phyloP scores from a whole-genome alignment of 805 yeast genomes.

The Henningerozyma blattae region DNA sequence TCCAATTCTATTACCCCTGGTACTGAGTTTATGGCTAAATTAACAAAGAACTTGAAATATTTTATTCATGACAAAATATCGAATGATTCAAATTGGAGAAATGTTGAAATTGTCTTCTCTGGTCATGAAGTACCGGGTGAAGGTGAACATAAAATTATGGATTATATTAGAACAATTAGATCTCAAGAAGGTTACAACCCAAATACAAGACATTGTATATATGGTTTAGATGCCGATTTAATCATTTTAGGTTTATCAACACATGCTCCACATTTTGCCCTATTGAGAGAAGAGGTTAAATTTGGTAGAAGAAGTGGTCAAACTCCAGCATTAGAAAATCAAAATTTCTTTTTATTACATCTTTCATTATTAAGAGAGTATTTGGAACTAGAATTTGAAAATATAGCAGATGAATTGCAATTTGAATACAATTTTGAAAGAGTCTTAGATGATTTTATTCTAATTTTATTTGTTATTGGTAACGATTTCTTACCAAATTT shows the following conservation, averaged over 20 bases:
- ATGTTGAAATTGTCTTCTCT: conserved; percentile 61
- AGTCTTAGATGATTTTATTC: conserved; percentile 81
- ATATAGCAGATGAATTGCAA: conserved; percentile 46
- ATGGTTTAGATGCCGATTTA: conserved; percentile 93
- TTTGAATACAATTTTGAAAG: conserved; percentile 78
- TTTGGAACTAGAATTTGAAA: conserved; percentile 71
- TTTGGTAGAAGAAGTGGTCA: conserved; percentile 45
- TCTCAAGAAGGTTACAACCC: conserved; percentile 64
- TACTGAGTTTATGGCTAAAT: conserved; percentile 87
- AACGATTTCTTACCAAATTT: conserved; percentile 95
- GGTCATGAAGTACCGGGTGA: conserved; percentile 98
- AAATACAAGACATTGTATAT: conserved; percentile 83
- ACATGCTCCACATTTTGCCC: conserved; percentile 92
- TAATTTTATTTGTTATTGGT: conserved; percentile 90
- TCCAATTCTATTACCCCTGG: conserved; percentile 94
- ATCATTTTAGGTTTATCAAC: conserved; percentile 85
- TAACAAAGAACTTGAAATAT: conserved; percentile 71
- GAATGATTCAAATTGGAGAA: conserved; percentile 79
- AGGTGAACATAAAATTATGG: conserved; percentile 97
- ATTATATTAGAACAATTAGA: conserved; percentile 68
- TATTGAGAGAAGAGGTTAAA: conserved; percentile 88
- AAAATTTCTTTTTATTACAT: conserved; percentile 74
- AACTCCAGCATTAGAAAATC: conserved; percentile 49
- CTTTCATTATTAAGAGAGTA: conserved; percentile 84
- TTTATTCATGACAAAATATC: conserved; percentile 81